These are phyloP conservation scores for Xylaria castorea DNA, from an alignment of 495 filamentous ascomycete genomes.

Conservation along the genomic window DNA sequence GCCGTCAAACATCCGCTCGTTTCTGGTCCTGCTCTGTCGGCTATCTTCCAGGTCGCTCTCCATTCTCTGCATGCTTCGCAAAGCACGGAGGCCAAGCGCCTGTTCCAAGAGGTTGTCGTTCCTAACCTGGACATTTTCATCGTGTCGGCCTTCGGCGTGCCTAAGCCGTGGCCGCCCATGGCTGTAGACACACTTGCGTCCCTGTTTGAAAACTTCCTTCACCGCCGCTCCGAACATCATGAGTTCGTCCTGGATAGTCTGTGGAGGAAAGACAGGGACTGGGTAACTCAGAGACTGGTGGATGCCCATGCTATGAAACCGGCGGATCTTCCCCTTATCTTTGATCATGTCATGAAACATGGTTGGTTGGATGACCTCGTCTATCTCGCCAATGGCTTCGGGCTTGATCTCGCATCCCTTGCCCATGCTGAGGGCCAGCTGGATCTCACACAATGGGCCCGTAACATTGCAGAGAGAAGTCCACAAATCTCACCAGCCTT, in stretches of 20 bases:
- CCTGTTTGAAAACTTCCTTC: conserved; percentile 59
- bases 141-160: conserved; percentile 73
- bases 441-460: conserved; percentile 83
- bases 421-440: conserved; percentile 84
- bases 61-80: conserved; percentile 69
- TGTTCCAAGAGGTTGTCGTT: conserved; percentile 72
- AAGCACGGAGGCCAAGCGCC: conserved; percentile 67
- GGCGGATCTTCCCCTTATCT: conserved; percentile 75
- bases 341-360: conserved; percentile 79
- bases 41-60: conserved; percentile 78
- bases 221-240: conserved; percentile 60
- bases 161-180: conserved; percentile 61
- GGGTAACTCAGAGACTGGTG: conserved; percentile 79
- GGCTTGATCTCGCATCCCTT: conserved; percentile 85
- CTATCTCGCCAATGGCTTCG: conserved; percentile 76
- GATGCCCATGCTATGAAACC: conserved; percentile 80
- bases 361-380: conserved; percentile 84
- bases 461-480: conserved; percentile 65
- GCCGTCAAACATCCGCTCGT: conserved; percentile 87
- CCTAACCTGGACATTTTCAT: conserved; percentile 77
- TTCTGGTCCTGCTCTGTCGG: conserved; percentile 83
- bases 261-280: conserved; percentile 85
- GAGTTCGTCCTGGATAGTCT: conserved; percentile 86
- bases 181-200: conserved; percentile 61
- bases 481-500: conserved; percentile 68